Percentiles rank a stretch among this genome's conserved stretches.
Conservation (phyloP, 495 filamentous ascomycete species). For the Polyplosphaeria fusca region DNA sequence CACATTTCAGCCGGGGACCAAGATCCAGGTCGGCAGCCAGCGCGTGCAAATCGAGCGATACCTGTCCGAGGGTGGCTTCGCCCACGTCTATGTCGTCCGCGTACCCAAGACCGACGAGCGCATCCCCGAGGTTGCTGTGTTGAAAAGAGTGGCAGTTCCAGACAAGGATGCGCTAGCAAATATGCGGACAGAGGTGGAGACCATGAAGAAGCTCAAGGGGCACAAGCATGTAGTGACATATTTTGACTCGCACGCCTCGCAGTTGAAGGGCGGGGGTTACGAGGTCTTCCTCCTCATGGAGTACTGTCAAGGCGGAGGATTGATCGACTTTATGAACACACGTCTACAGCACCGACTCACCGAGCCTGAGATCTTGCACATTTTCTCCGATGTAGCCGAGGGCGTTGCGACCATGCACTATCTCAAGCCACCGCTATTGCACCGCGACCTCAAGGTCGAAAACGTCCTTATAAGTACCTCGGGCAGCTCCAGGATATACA, state of each 20-base stretch:
- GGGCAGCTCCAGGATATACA: conserved; percentile 62
- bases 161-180: conserved; percentile 89
- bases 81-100: conserved; percentile 95
- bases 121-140: conserved; percentile 74
- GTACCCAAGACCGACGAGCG: conserved; percentile 71
- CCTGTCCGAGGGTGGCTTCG: conserved; percentile 96
- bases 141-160: conserved; percentile 96
- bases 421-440: conserved; percentile 86
- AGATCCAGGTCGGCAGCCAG: conserved; percentile 91
- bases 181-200: conserved; percentile 98
- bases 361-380: conserved; percentile 94
- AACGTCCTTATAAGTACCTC: conserved; percentile 85
- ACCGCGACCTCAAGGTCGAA: conserved; percentile 96
- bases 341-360: conserved; percentile 92
- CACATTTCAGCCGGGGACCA: conserved; percentile 88
- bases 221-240: conserved; percentile 96
- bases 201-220: conserved; percentile 98
- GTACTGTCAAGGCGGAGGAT: conserved; percentile 75
- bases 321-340: conserved; percentile 99
- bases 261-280: conserved; percentile 87
- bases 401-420: conserved; percentile 99
- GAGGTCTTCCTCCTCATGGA: conserved; percentile 99
- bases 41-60: conserved; percentile 96
- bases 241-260: conserved; percentile 95
- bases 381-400: conserved; percentile 92